Evolutionary conservation across 306 rosid genomes (phyloP).

Genomic region (Abrus pulchellus): DNA sequence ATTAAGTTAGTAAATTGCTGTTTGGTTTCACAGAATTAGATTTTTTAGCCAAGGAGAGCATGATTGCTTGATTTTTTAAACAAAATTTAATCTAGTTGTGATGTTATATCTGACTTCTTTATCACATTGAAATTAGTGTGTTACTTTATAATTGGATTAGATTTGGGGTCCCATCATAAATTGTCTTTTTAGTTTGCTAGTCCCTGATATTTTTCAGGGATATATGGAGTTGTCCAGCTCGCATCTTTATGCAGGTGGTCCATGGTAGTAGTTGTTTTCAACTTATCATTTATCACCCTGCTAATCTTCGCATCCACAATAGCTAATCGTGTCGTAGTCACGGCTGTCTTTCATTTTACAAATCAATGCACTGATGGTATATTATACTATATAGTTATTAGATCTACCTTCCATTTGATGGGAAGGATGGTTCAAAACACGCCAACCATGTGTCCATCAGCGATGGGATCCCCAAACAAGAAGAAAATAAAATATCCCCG

Average conservation of each 20-base stretch:
- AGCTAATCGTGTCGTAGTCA: neutral
- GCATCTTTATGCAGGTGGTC: constrained; percentile 18
- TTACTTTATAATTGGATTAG: neutral
- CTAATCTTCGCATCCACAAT: neutral
- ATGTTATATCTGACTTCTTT: neutral
- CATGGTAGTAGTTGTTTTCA: neutral
- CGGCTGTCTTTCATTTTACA: neutral
- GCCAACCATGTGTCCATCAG: neutral
- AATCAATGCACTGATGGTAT: neutral
- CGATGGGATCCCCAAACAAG: constrained; percentile 7
- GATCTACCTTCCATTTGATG: constrained; percentile 14
- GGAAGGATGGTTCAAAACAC: neutral
- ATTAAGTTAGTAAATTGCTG: neutral
- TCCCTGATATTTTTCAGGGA: constrained; percentile 32
- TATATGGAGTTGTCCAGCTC: constrained; percentile 16
- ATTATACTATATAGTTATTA: neutral
- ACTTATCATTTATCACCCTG: neutral
- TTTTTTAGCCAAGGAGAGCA: neutral
- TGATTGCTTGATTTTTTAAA: neutral
- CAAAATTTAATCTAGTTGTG: neutral
- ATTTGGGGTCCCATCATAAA: constrained; percentile 13
- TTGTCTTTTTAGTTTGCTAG: neutral
- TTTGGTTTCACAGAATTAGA: neutral
- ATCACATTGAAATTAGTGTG: no score
- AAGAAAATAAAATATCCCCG: neutral